Percentiles rank a stretch among this genome's conserved stretches.
phyloP scores from a whole-genome alignment of 139 green algal genomes.

The Choricystis sp. region DNA sequence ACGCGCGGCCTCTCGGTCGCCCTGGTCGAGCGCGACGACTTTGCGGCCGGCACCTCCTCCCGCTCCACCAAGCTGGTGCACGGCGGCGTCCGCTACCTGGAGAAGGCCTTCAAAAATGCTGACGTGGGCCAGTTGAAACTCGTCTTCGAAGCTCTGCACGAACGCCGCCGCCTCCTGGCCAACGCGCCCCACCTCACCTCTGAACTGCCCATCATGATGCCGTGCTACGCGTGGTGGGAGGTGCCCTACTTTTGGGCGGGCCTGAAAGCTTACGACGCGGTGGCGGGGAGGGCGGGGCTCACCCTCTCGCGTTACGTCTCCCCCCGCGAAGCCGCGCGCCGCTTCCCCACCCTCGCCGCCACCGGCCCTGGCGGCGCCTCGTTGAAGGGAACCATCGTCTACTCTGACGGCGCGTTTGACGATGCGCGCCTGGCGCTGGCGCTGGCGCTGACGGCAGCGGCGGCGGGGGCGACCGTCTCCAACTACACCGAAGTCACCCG shows the following conservation, averaged over 20 bases:
- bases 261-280: slow-evolving; percentile 82
- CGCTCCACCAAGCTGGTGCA: slow-evolving; percentile 92
- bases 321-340: slow-evolving; percentile 30
- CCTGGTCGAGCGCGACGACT: slow-evolving; percentile 89
- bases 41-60: slow-evolving; percentile 74
- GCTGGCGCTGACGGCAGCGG: slow-evolving; percentile 74
- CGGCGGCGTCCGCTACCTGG: slow-evolving; percentile 91
- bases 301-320: slow-evolving; percentile 56
- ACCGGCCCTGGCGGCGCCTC: slow-evolving; percentile 19
- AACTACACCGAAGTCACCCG: slow-evolving; percentile 64
- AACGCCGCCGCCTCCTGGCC: slow-evolving; percentile 61
- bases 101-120: slow-evolving; percentile 71
- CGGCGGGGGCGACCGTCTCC: slow-evolving; percentile 57
- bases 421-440: slow-evolving; percentile 73
- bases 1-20: slow-evolving; percentile 58
- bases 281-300: slow-evolving; percentile 63
- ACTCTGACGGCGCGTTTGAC: slow-evolving; percentile 96
- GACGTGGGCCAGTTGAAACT: slow-evolving; percentile 80
- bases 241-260: slow-evolving; percentile 92
- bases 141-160: slow-evolving; percentile 80
- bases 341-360: slow-evolving; percentile 61
- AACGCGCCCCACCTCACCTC: slow-evolving; percentile 68
- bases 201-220: slow-evolving; percentile 80
- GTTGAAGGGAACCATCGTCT: slow-evolving; percentile 80
- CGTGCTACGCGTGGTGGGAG: slow-evolving; percentile 98